Conservation (phyloP, 2,329 filamentous ascomycete species). For the Pestalotiopsis sp. region DNA sequence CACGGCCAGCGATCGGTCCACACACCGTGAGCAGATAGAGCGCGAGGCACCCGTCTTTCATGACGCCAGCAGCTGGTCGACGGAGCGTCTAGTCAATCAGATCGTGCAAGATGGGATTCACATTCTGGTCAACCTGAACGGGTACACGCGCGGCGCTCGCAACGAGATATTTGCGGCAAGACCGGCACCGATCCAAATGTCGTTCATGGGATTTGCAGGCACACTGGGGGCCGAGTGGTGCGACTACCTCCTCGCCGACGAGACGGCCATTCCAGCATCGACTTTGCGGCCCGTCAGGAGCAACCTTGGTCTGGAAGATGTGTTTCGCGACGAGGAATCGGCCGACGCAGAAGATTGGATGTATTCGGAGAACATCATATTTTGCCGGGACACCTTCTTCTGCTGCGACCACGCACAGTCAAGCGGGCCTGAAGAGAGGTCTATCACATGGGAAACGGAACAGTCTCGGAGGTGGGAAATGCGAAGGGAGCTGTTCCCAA, state of each 20-base stretch:
- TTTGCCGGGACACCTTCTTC: slow-evolving; percentile 93
- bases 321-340: slow-evolving; percentile 67
- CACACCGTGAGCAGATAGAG: slow-evolving; percentile 92
- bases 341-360: slow-evolving; percentile 80
- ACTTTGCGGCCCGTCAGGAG: slow-evolving; percentile 80
- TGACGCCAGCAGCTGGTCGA: slow-evolving; percentile 84
- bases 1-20: slow-evolving; percentile 84
- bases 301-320: slow-evolving; percentile 75
- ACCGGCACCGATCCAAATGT: slow-evolving; percentile 96
- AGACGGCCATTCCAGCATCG: slow-evolving; percentile 79
- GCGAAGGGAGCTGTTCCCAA: slow-evolving; percentile 89
- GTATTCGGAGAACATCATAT: slow-evolving; percentile 96
- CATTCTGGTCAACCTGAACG: slow-evolving; percentile 96
- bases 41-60: slow-evolving; percentile 87
- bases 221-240: slow-evolving; percentile 98
- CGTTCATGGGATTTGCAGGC: slow-evolving; percentile 98
- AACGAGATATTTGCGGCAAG: slow-evolving; percentile 97
- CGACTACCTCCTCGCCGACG: slow-evolving; percentile 91
- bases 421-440: slow-evolving; percentile 70
- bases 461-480: slow-evolving; percentile 84
- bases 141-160: slow-evolving; percentile 93
- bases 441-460: slow-evolving; percentile 81
- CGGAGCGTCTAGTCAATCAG: slow-evolving; percentile 82
- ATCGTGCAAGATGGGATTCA: slow-evolving; percentile 89
- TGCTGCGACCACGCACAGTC: slow-evolving; percentile 97